These are phyloP conservation scores for Coffea humblotiana DNA, from an alignment of 305 asterid genomes.

Conservation along the genomic window DNA sequence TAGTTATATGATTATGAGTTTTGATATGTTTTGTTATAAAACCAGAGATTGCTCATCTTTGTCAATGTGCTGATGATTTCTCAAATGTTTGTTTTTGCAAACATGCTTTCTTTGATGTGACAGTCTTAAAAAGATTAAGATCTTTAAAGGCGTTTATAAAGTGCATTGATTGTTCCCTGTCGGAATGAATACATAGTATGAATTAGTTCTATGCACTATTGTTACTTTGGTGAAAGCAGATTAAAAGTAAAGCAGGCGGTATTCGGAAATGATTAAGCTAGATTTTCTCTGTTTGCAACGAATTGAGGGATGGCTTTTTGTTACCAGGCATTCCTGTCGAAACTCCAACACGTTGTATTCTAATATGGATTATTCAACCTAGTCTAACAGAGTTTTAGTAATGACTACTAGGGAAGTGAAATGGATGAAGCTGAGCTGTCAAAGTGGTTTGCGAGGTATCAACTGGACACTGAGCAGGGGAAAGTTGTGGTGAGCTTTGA, in stretches of 20 bases:
- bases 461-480: slow-evolving; percentile 57
- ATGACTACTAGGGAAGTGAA: slow-evolving; percentile 51
- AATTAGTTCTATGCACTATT: neutral
- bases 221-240: neutral
- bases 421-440: slow-evolving; percentile 50
- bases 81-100: neutral
- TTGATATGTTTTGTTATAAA: neutral
- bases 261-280: neutral
- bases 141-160: neutral
- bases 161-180: neutral
- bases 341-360: neutral
- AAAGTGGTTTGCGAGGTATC: slow-evolving; percentile 57
- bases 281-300: neutral
- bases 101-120: neutral
- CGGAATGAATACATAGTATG: neutral
- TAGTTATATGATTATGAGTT: neutral
- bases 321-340: neutral
- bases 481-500: slow-evolving; percentile 81
- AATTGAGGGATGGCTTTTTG: neutral
- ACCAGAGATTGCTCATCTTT: neutral
- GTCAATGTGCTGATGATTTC: neutral
- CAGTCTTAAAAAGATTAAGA: neutral
- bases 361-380: neutral
- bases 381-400: neutral
- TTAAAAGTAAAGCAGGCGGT: neutral